These are phyloP conservation scores for Trichoderma harzianum DNA, from an alignment of 2,329 filamentous ascomycete genomes.

Conservation along the genomic window DNA sequence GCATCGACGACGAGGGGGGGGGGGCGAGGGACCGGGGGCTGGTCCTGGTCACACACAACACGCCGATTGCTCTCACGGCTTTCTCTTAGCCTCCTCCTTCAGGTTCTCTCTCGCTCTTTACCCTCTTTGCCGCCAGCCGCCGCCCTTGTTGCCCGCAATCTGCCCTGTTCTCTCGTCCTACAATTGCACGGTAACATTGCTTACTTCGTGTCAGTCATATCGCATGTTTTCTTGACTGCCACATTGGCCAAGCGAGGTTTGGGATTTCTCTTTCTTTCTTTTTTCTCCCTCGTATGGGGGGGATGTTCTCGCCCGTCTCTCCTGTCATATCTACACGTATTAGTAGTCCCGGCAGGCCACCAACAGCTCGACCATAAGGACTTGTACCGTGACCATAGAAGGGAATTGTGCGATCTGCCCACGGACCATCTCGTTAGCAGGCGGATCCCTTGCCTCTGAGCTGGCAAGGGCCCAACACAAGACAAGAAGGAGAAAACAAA, in stretches of 20 bases:
- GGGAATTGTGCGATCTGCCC: conserved; percentile 13
- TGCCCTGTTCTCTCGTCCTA: neutral
- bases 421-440: conserved; percentile 10
- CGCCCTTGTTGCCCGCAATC: neutral
- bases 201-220: neutral
- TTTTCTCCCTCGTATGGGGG: neutral
- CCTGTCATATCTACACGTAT: neutral
- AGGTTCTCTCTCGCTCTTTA: neutral
- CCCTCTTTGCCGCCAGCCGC: neutral
- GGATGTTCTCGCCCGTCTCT: neutral
- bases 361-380: neutral
- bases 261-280: neutral
- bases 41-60: conserved; percentile 5
- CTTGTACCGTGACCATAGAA: conserved; percentile 5
- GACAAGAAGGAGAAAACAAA: conserved; percentile 12
- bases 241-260: neutral
- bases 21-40: neutral
- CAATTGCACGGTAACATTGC: neutral
- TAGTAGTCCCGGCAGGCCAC: neutral
- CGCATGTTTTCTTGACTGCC: neutral
- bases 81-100: neutral
- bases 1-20: neutral
- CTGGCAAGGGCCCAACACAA: conserved; percentile 16
- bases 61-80: neutral
- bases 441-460: conserved; percentile 17